Evolutionary conservation across 139 green algal species (phyloP).

Genomic region (Chlamydomonas schloesseri): DNA sequence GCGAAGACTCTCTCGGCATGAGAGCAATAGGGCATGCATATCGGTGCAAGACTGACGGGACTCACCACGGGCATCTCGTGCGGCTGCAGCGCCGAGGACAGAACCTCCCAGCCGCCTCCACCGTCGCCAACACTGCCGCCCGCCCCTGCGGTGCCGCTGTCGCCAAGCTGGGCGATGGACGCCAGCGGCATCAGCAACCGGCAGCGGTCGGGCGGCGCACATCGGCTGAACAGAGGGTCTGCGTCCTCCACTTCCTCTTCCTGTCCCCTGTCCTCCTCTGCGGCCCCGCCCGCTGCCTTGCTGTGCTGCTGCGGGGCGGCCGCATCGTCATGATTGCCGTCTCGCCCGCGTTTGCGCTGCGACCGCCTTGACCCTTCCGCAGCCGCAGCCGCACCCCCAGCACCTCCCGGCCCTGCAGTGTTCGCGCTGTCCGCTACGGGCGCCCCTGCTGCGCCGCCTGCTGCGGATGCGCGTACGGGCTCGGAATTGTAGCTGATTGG

Average conservation of each 20-base stretch:
- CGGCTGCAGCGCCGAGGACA: neutral
- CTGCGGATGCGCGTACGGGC: neutral
- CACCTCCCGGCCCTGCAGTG: too few species aligned
- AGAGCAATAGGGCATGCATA: too few species aligned
- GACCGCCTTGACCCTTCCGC: too few species aligned
- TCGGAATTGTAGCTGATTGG: neutral
- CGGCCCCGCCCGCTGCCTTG: too few species aligned
- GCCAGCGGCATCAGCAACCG: neutral
- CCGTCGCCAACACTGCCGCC: neutral
- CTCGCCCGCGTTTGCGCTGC: too few species aligned
- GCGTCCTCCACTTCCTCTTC: neutral
- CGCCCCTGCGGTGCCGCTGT: neutral
- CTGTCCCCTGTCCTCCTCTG: too few species aligned
- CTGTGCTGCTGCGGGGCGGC: neutral
- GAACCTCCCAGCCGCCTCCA: neutral
- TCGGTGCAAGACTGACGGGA: neutral
- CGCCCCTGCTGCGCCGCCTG: neutral
- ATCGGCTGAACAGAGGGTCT: neutral
- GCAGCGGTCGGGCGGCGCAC: neutral
- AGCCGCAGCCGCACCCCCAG: neutral
- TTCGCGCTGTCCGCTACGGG: neutral
- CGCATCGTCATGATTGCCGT: neutral
- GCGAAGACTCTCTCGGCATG: too few species aligned
- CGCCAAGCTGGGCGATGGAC: neutral
- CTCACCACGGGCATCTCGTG: slow-evolving; percentile 35